Conservation (phyloP, 495 filamentous ascomycete species). For the Pseudoneurospora amorphoporcata region DNA sequence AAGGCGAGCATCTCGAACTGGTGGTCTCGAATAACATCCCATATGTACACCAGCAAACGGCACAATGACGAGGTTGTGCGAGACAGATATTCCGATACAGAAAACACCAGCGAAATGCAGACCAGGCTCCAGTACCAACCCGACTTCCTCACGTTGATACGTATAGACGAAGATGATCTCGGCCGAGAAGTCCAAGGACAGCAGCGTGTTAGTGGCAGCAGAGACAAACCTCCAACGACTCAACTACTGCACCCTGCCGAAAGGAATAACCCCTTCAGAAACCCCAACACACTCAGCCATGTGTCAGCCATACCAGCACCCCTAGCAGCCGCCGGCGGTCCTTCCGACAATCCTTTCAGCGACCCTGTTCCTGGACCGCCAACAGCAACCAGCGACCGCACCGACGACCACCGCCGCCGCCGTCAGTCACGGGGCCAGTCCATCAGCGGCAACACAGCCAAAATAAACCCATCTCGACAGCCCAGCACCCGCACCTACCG, state of each 20-base stretch:
- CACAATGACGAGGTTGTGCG: background rate
- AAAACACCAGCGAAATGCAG: conserved; percentile 15
- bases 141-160: conserved; percentile 29
- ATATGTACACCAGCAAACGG: conserved; percentile 26
- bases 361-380: conserved; percentile 28
- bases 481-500: conserved; percentile 22
- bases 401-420: conserved; percentile 20
- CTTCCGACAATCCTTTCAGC: conserved; percentile 30
- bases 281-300: conserved; percentile 29
- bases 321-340: conserved; percentile 12
- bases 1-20: conserved; percentile 30
- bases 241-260: conserved; percentile 25
- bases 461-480: conserved; percentile 4
- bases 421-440: conserved; percentile 36
- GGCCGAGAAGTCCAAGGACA: conserved; percentile 22
- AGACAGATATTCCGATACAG: conserved; percentile 10
- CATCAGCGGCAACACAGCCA: conserved; percentile 16
- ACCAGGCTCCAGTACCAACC: conserved; percentile 19
- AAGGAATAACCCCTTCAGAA: conserved; percentile 29
- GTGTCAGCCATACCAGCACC: conserved; percentile 28
- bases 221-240: background rate
- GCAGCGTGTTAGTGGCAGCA: background rate
- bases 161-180: conserved; percentile 27
- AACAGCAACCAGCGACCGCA: conserved; percentile 4
- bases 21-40: conserved; percentile 32